These are phyloP conservation scores for Phaeoacremonium minimum DNA, from an alignment of 2,329 filamentous ascomycete genomes.

Conservation along the genomic window DNA sequence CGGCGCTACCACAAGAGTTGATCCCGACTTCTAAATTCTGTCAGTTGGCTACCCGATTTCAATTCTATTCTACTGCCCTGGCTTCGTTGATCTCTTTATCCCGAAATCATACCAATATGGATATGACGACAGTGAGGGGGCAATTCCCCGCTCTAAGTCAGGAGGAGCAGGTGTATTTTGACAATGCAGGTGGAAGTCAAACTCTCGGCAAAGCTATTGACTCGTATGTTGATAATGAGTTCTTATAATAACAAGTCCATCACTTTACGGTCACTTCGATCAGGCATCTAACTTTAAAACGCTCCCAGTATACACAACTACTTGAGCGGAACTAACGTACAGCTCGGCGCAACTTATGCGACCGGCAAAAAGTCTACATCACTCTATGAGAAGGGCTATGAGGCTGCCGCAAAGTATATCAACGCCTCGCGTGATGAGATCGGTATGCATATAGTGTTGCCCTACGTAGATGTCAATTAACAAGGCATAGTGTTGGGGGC, in stretches of 20 bases:
- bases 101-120: no score
- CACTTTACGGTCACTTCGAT: not conserved
- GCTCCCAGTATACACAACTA: constrained; percentile 57
- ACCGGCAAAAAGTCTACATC: constrained; percentile 55
- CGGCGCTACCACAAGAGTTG: no score
- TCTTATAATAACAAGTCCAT: not conserved
- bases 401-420: constrained; percentile 65
- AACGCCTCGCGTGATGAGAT: constrained; percentile 65
- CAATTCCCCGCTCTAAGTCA: constrained; percentile 65
- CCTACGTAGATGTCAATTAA: not conserved
- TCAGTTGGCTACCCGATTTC: no score
- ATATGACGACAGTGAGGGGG: constrained; percentile 50
- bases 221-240: constrained; percentile 55
- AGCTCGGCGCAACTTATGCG: constrained; percentile 68
- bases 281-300: constrained; percentile 1
- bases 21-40: no score
- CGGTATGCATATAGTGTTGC: constrained; percentile 39
- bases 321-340: constrained; percentile 65
- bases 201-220: constrained; percentile 62
- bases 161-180: constrained; percentile 65
- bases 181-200: constrained; percentile 77
- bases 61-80: no score
- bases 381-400: constrained; percentile 55
- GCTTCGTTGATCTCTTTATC: no score
- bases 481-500: constrained; percentile 55